Evolutionary conservation across 139 green algal species (phyloP).

Genomic region (Volvox reticuliferus): DNA sequence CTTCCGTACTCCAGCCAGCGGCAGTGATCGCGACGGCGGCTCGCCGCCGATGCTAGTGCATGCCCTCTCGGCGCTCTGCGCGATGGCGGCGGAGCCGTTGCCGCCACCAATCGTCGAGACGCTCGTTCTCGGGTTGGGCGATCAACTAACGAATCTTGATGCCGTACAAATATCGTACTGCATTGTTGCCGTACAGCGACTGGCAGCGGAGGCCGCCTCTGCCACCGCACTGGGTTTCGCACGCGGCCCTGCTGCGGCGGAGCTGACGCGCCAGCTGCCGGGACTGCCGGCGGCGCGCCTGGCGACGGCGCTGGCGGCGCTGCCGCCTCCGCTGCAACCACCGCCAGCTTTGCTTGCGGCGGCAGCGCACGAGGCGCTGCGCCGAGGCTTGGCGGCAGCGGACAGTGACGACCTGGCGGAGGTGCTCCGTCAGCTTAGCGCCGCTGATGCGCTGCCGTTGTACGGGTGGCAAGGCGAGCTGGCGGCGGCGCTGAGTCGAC

Average conservation of each 20-base stretch:
- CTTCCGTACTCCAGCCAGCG: background rate
- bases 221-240: background rate
- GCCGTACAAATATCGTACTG: slow-evolving; percentile 22
- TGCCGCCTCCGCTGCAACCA: slow-evolving; percentile 17
- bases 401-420: slow-evolving; percentile 18
- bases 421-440: slow-evolving; percentile 1
- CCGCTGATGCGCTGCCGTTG: slow-evolving; percentile 1
- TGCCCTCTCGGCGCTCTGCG: background rate
- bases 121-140: background rate
- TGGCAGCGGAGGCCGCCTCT: background rate
- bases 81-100: background rate
- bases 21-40: background rate
- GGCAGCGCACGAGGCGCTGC: background rate
- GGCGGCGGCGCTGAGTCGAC: background rate
- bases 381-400: background rate
- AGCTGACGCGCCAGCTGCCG: background rate
- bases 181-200: background rate
- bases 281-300: slow-evolving; percentile 9
- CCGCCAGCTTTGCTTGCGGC: slow-evolving; percentile 16
- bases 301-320: slow-evolving; percentile 1
- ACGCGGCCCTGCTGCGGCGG: background rate
- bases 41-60: background rate
- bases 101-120: background rate
- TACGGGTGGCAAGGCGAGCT: slow-evolving; percentile 41
- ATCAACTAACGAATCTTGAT: background rate